Evolutionary conservation across 2,329 filamentous ascomycete species (phyloP).

Genomic region (Lecanosticta acicola): DNA sequence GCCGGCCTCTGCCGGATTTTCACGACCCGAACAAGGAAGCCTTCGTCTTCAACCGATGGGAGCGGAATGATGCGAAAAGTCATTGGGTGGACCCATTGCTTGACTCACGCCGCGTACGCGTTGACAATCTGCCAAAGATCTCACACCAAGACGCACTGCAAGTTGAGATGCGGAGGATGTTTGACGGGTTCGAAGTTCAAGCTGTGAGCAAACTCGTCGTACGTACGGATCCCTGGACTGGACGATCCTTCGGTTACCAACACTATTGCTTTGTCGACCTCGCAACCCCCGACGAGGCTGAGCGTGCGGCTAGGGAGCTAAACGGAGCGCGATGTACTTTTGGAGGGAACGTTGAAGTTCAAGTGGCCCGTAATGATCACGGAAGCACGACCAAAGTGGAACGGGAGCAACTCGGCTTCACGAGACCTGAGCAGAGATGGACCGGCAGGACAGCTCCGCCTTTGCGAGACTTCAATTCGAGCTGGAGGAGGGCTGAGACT

Average conservation of each 20-base stretch:
- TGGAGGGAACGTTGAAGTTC: conserved; percentile 20
- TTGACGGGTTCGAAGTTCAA: conserved; percentile 42
- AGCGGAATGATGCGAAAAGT: conserved; percentile 35
- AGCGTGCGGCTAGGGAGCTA: conserved; percentile 19
- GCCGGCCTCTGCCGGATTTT: conserved; percentile 1
- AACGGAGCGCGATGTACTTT: conserved; percentile 21
- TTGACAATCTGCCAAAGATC: conserved; percentile 44
- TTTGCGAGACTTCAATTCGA: neutral
- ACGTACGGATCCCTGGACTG: conserved; percentile 13
- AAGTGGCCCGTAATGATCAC: conserved; percentile 8
- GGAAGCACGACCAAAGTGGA: neutral
- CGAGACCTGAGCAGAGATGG: neutral
- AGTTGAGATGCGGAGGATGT: conserved; percentile 40
- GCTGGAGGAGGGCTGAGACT: neutral
- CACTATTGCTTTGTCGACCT: conserved; percentile 32
- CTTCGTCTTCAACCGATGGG: conserved; percentile 39
- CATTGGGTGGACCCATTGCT: conserved; percentile 29
- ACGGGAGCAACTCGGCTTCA: neutral
- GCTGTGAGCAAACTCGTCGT: conserved; percentile 43
- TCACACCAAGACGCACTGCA: conserved; percentile 39
- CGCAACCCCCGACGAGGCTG: conserved; percentile 22
- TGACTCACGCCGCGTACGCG: conserved; percentile 39
- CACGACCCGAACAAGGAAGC: conserved; percentile 5
- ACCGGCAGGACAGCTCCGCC: neutral
- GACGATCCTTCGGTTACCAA: conserved; percentile 11